Evolutionary conservation across 352 stramenopile genomes (phyloP), one percentile per base, ranked within the genome.

Genomic region (Detonula confervacea): DNA sequence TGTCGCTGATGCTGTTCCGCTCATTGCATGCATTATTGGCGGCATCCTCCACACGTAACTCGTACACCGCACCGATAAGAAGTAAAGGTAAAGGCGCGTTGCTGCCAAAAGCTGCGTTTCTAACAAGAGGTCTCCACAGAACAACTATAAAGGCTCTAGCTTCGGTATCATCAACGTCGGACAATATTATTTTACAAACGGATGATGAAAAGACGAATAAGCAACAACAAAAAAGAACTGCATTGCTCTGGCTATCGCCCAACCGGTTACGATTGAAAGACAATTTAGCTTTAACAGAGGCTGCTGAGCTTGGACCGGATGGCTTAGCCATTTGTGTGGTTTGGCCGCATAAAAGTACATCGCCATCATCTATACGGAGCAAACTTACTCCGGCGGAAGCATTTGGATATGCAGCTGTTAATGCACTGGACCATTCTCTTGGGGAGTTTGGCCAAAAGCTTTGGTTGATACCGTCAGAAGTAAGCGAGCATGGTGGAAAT

Each of bases 221-320:
- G n/a, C 33, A 42, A 11, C 33, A 42, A 42, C 33, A 42, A 11
- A 42, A 42, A 11, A 5, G 33, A 12, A 77, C 69, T 49, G 47
- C 69, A 33, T 22, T 78, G 22, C 5, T 78, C 25, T 66, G 49
- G 47, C 37, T 78, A 12, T 69, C 70, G 44, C 33, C 59, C 22
- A 78, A 63, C 25, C 59, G 59, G 25, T 56, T 81, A 22, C 42
- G 73, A 29, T 16, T 81, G 37, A 56, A 18, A 55, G 73, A 81
- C 24, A 81, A 81, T 52, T 16, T 42, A 0, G 63, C 63, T 35
- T 20, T 81, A 5, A 35, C 27, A 12, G 51, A 51, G 33, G 73
- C 73, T 33, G 65, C 39, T 4, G 57, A 81, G 42, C 59, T 81
- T 24, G 73, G 73, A 25, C 59, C 55, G 12, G 73, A 66, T 65